These are phyloP conservation scores for Neoarthrinium moseri DNA, from an alignment of 2,329 filamentous ascomycete genomes.

Conservation along the genomic window DNA sequence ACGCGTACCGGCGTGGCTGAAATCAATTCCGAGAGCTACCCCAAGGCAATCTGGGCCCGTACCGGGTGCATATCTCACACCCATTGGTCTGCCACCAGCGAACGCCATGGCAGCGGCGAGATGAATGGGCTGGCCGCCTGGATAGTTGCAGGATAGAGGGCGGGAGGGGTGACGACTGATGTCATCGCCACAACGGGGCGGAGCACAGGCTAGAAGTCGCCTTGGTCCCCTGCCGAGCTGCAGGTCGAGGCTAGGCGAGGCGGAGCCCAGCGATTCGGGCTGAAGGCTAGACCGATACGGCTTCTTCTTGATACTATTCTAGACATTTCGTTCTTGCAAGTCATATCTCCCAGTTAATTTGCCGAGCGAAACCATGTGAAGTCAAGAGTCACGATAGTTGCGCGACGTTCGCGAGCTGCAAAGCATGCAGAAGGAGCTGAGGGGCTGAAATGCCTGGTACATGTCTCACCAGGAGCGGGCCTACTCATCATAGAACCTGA, in stretches of 20 bases:
- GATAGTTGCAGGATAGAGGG: conserved; percentile 13
- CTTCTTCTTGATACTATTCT: too few relatives aligned
- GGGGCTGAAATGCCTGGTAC: too few relatives aligned
- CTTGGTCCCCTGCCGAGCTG: not conserved
- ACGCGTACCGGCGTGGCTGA: not conserved
- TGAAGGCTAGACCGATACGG: too few relatives aligned
- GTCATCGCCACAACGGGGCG: conserved; percentile 20
- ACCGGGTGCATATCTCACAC: not conserved
- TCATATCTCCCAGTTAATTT: too few relatives aligned
- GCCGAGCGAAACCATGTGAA: too few relatives aligned
- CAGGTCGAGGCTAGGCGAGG: not conserved
- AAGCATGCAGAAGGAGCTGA: too few relatives aligned
- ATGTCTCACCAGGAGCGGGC: too few relatives aligned
- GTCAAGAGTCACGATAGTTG: too few relatives aligned
- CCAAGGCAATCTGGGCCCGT: not conserved
- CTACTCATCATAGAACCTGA: too few relatives aligned
- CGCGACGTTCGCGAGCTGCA: too few relatives aligned
- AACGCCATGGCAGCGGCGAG: conserved; percentile 3
- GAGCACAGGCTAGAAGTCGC: conserved; percentile 1
- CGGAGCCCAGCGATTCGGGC: not conserved
- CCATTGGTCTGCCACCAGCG: not conserved
- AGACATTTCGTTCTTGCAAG: too few relatives aligned
- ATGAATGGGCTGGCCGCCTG: conserved; percentile 10
- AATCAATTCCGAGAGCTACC: not conserved
- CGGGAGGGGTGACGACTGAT: conserved; percentile 14